phyloP scores from a whole-genome alignment of 2,329 filamentous ascomycete species.

The Fusarium tuaranense region DNA sequence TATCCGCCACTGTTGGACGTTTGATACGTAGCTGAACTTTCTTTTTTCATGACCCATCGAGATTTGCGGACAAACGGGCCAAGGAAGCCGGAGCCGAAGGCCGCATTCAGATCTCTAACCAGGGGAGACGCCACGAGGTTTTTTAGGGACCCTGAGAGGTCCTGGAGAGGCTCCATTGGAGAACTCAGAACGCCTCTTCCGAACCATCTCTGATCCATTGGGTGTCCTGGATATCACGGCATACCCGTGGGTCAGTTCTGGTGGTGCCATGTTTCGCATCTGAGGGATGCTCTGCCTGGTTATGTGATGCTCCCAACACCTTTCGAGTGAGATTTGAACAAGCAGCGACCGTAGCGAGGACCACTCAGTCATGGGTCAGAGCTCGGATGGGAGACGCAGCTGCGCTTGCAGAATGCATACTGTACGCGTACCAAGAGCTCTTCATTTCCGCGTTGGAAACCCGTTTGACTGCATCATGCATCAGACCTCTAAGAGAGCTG shows the following conservation, averaged over 20 bases:
- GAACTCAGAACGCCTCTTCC: constrained; percentile 6
- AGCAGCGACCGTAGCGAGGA: neutral
- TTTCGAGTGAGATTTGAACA: neutral
- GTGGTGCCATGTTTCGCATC: constrained; percentile 5
- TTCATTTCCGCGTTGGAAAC: constrained; percentile 3
- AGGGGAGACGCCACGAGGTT: constrained; percentile 21
- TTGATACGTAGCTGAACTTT: constrained; percentile 12
- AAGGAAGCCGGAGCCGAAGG: constrained; percentile 10
- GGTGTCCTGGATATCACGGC: neutral
- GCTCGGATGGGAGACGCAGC: neutral
- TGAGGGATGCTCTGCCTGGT: neutral
- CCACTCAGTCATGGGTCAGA: neutral
- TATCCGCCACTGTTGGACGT: constrained; percentile 23
- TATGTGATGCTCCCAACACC: neutral
- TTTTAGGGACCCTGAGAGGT: constrained; percentile 15
- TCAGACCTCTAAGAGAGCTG: neutral
- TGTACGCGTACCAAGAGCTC: neutral
- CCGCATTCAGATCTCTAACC: constrained; percentile 11
- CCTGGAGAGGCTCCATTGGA: constrained; percentile 10
- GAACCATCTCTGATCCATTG: neutral
- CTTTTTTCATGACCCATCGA: constrained; percentile 10
- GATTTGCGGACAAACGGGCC: constrained; percentile 17
- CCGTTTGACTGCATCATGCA: constrained; percentile 14
- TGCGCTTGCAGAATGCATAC: constrained; percentile 13
- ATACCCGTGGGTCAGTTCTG: neutral